Conservation (phyloP, 305 asterid species). For the Rubia peregrina region DNA sequence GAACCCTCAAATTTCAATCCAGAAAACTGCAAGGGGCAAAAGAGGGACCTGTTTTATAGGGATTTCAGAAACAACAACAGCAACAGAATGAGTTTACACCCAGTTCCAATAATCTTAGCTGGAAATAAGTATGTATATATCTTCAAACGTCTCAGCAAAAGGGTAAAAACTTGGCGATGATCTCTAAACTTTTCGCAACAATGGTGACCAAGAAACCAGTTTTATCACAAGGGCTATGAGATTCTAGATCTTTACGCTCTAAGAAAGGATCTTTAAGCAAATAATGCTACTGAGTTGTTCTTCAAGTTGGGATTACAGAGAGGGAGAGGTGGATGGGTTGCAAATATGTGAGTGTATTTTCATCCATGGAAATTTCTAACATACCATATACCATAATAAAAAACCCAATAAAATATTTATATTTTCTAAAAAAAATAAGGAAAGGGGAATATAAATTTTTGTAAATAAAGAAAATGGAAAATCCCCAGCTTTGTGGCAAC, state of each 20-base stretch:
- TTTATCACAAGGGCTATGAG: slow-evolving; percentile 2
- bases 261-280: slow-evolving; percentile 15
- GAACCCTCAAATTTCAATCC: slow-evolving; percentile 9
- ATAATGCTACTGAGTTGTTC: neutral
- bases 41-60: slow-evolving; percentile 5
- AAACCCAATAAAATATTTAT: slow-evolving; percentile 1
- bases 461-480: neutral
- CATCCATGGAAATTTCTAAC: slow-evolving; percentile 23
- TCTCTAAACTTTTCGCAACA: slow-evolving; percentile 19
- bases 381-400: neutral
- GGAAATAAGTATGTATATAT: neutral
- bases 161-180: slow-evolving; percentile 17
- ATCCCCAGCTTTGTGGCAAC: slow-evolving; percentile 17
- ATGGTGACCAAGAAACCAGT: slow-evolving; percentile 12
- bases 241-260: slow-evolving; percentile 13
- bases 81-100: neutral
- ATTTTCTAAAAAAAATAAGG: neutral
- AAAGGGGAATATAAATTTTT: neutral
- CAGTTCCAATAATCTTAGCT: slow-evolving; percentile 10
- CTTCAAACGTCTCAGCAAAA: slow-evolving; percentile 12
- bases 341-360: slow-evolving; percentile 12
- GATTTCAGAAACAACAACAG: neutral
- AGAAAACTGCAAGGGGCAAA: slow-evolving; percentile 8
- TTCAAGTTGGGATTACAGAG: neutral
- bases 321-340: neutral